Evolutionary conservation across 73 alveolate genomes (phyloP).

Genomic region (Tetrahymena malaccensis): DNA sequence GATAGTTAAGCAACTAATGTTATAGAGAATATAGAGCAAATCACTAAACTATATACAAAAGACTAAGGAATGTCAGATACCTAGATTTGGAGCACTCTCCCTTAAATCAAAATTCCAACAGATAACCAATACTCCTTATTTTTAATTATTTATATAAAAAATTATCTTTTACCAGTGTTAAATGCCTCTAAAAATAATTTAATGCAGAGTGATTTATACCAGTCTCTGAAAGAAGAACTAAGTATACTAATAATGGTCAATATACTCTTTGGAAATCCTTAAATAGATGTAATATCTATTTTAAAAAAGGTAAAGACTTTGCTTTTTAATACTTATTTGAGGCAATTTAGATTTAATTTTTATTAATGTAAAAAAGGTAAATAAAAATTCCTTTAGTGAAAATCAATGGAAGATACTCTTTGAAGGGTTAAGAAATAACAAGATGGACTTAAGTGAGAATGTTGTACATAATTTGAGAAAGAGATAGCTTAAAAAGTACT

Average conservation of each 20-base stretch:
- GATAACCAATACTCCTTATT: neutral
- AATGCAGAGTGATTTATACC: neutral
- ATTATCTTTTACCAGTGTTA: neutral
- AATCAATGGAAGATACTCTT: neutral
- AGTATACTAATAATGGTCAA: neutral
- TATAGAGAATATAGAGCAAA: neutral
- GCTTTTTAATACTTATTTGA: neutral
- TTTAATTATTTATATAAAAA: neutral
- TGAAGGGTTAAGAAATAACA: neutral
- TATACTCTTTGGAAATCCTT: neutral
- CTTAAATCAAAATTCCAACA: neutral
- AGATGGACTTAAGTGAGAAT: neutral
- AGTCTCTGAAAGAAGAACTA: neutral
- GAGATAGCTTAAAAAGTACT: neutral
- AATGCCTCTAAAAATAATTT: neutral
- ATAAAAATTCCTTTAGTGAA: neutral
- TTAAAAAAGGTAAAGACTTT: neutral
- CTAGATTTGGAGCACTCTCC: neutral
- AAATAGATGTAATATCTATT: neutral
- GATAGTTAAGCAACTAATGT: neutral
- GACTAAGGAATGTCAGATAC: neutral
- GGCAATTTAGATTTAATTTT: neutral
- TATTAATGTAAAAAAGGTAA: neutral
- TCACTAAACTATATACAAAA: neutral
- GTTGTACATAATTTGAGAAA: neutral